Conservation (phyloP, 176 grass and related monocot species). For the Rhipidocladum racemiflorum region DNA sequence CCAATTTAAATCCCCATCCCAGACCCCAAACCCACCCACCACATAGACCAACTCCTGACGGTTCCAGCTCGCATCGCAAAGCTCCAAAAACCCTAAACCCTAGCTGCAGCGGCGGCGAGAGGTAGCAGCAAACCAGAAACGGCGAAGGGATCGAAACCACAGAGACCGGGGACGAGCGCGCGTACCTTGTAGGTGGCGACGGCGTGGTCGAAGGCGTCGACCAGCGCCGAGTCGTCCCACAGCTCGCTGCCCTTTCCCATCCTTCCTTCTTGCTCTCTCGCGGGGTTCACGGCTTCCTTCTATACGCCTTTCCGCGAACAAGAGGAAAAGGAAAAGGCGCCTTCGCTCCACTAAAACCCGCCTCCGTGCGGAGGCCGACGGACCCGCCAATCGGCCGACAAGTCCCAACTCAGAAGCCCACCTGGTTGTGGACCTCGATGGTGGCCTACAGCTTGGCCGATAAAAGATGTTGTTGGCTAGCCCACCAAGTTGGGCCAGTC, state of each 20-base stretch:
- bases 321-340: background rate
- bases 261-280: background rate
- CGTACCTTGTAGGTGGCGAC: conserved; percentile 62
- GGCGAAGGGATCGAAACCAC: background rate
- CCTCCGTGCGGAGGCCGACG: background rate
- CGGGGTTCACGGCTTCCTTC: background rate
- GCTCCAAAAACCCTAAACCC: conserved; percentile 31
- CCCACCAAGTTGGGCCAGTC: no score
- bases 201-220: conserved; percentile 74
- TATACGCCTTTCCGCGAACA: background rate
- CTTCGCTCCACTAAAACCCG: background rate
- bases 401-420: background rate
- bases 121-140: background rate
- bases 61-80: background rate
- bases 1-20: background rate
- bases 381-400: background rate
- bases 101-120: background rate
- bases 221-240: conserved; percentile 79
- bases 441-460: no score
- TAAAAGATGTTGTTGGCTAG: no score
- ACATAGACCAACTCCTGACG: background rate
- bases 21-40: background rate
- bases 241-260: conserved; percentile 77
- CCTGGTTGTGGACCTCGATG: background rate
- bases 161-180: background rate